A percentile compares a stretch with the other conserved stretches of the same genome.
Evolutionary conservation across 768 basidiomycete species (phyloP).

Genomic region (Baorangia bicolor): DNA sequence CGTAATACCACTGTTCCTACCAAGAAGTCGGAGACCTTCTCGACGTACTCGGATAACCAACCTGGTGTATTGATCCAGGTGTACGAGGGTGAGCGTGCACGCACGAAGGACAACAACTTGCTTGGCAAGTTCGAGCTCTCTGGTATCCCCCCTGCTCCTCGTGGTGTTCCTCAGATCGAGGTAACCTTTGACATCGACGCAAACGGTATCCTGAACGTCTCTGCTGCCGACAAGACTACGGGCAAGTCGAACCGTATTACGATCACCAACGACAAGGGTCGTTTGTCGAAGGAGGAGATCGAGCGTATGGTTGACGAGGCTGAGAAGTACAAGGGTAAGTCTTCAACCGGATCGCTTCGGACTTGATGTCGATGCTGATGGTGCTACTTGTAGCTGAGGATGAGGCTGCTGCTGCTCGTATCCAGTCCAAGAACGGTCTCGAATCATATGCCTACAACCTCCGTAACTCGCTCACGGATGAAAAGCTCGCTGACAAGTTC

Average conservation of each 20-base stretch:
- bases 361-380: constrained; percentile 9
- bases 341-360: not conserved
- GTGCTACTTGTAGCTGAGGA: constrained; percentile 60
- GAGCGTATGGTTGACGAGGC: constrained; percentile 97
- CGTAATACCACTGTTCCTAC: constrained; percentile 98
- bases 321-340: constrained; percentile 82
- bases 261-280: constrained; percentile 96
- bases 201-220: constrained; percentile 95
- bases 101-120: constrained; percentile 98
- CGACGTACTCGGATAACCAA: constrained; percentile 98
- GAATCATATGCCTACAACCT: constrained; percentile 97
- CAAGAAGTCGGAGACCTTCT: constrained; percentile 98
- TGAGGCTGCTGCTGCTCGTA: constrained; percentile 81
- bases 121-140: constrained; percentile 98
- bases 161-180: constrained; percentile 97
- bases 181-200: constrained; percentile 99
- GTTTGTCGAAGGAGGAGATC: constrained; percentile 95
- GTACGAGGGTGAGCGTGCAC: constrained; percentile 96
- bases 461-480: constrained; percentile 82
- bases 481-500: constrained; percentile 86
- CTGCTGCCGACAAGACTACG: constrained; percentile 93
- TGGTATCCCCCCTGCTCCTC: constrained; percentile 94
- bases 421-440: constrained; percentile 84
- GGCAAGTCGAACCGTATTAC: constrained; percentile 94
- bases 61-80: constrained; percentile 98